Base-by-base conservation (phyloP, 164 flowering plant species). In the Vitis riparia region DNA sequence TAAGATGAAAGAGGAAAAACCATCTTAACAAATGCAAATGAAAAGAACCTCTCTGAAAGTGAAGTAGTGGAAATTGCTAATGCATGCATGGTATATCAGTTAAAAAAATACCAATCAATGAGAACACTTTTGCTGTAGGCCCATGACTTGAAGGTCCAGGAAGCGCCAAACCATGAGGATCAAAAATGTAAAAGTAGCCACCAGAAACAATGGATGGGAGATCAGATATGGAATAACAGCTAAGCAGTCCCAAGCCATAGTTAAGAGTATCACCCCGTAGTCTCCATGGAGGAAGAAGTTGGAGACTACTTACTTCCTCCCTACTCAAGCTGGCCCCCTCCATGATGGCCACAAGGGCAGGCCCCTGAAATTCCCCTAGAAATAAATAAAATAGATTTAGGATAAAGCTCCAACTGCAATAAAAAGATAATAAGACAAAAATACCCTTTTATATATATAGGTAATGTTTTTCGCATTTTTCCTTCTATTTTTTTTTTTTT, bases 281-380 rank as follows among this genome's bases (percentile, higher is more conserved):
- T 78, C 85, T 88, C 99, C 98, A 92, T 27, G 98, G 99, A 73
- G 99, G 98, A 68, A 80, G 94, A 72, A 89, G 83, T 75, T 91
- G 95, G 66, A 93, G 91, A 63, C 83, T 77, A 75, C 88, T 78
- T 23, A 91, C 66, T 81, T 91, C 99, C 77, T 95, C 98, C 68
- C 83, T 85, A 74, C 80, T 90, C 89, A 95, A 88, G 78, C 78
- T 84, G 71, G 87, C 90, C 48, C 94, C 99, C 76, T 92, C 99
- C 56, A 95, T 66, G 64, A 95, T 78, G 56, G 83, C 98, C 50
- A 91, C 82, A 63, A 95, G 65, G 49, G 94, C 93, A 75, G 99
- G 99, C 64, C 99, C 99, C 76, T 95, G 99, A 83, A 88, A 95
- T 66, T 91, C 97, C 78, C 91, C 99, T 95, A 84, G 30, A 67